Conservation (phyloP, 2,329 filamentous ascomycete species). For the Aspergillus novofumigatus region DNA sequence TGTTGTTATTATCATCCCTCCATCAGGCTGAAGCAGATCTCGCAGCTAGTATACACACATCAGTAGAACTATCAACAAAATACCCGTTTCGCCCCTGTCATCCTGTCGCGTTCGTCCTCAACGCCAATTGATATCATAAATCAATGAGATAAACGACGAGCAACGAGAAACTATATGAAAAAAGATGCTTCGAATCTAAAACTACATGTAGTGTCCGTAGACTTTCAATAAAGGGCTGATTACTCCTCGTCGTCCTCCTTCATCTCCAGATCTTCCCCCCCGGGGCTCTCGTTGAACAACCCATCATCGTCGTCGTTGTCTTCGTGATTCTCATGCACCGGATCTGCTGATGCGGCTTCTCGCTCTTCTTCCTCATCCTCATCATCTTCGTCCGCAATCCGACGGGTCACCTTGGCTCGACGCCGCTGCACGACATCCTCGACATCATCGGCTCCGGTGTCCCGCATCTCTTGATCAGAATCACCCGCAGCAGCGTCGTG, state of each 20-base stretch:
- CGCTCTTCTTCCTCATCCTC: conserved; percentile 47
- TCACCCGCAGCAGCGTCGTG: conserved; percentile 30
- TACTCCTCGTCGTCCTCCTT: conserved; percentile 28
- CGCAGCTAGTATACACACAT: not conserved
- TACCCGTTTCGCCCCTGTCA: not conserved
- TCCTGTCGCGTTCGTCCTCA: not conserved
- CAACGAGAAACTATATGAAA: conserved; percentile 7
- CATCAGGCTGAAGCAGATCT: not conserved
- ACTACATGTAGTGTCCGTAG: conserved; percentile 4
- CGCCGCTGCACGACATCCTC: conserved; percentile 30
- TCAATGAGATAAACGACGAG: not conserved
- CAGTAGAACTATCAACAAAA: not conserved
- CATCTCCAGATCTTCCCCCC: conserved; percentile 34
- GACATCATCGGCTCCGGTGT: conserved; percentile 33
- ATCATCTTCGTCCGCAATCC: conserved; percentile 38
- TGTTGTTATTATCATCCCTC: not conserved
- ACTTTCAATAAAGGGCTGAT: conserved; percentile 5
- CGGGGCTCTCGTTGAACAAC: conserved; percentile 30
- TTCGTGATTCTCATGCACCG: not conserved
- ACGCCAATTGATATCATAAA: not conserved
- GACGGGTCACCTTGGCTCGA: conserved; percentile 29
- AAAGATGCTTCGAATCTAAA: conserved; percentile 3
- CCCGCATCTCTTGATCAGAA: conserved; percentile 28
- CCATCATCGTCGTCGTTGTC: conserved; percentile 29
- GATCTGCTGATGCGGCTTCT: conserved; percentile 7